Evolutionary conservation across 805 yeast species (phyloP).

Genomic region (Isabelozyma gotoi): DNA sequence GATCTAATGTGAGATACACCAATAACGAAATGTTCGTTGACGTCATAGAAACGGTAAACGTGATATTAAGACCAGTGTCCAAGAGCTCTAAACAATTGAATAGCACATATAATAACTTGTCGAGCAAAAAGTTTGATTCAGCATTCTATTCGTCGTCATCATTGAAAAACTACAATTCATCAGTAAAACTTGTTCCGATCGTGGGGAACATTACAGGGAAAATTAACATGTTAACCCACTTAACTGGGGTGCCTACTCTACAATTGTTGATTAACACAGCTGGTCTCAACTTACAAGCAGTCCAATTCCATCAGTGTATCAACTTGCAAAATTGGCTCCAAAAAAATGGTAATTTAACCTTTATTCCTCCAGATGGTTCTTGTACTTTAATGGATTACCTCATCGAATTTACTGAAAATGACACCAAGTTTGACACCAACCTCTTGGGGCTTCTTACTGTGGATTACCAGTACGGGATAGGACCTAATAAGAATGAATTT

Average conservation of each 20-base stretch:
- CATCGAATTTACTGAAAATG: constrained; percentile 43
- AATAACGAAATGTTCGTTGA: constrained; percentile 88
- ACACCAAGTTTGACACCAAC: constrained; percentile 11
- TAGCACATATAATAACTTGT: constrained; percentile 8
- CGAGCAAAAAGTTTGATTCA: constrained; percentile 23
- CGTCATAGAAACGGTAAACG: constrained; percentile 62
- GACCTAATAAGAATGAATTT: constrained; percentile 54
- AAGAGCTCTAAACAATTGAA: constrained; percentile 5
- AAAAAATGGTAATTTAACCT: constrained; percentile 51
- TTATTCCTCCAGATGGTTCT: constrained; percentile 88
- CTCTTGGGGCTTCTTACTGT: constrained; percentile 55
- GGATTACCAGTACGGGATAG: constrained; percentile 55
- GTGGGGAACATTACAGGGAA: constrained; percentile 62
- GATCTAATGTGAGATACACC: constrained; percentile 63
- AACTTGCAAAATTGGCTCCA: constrained; percentile 51
- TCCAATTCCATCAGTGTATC: constrained; percentile 73
- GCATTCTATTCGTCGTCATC: constrained; percentile 24
- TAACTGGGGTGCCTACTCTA: constrained; percentile 79
- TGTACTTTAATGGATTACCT: constrained; percentile 62
- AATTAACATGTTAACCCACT: constrained; percentile 59
- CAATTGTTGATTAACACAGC: constrained; percentile 50
- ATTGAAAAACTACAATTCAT: constrained; percentile 2
- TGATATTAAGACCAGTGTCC: constrained; percentile 43
- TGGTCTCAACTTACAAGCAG: constrained; percentile 50
- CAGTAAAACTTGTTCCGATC: constrained; percentile 35